phyloP scores from a whole-genome alignment of 2,329 filamentous ascomycete genomes.

The Lecanicillium sp. region DNA sequence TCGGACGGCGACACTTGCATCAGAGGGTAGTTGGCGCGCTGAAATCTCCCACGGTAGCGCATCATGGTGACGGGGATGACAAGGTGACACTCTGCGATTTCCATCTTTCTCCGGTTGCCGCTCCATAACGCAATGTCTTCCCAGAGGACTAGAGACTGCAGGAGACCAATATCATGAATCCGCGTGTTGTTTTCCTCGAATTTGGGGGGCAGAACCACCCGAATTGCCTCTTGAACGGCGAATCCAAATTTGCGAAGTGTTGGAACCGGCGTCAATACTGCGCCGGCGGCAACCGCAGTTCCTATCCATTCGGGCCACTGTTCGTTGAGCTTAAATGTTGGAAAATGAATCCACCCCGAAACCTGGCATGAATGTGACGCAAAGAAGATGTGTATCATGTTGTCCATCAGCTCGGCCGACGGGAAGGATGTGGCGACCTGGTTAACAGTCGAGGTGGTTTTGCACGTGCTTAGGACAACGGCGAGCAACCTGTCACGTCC shows the following conservation, averaged over 20 bases:
- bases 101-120: constrained; percentile 49
- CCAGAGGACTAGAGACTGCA: constrained; percentile 43
- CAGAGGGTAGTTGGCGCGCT: constrained; percentile 46
- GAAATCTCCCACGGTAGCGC: constrained; percentile 52
- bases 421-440: constrained; percentile 57
- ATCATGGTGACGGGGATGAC: constrained; percentile 45
- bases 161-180: constrained; percentile 40
- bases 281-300: constrained; percentile 55
- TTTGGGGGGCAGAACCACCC: constrained; percentile 27
- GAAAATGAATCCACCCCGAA: constrained; percentile 56
- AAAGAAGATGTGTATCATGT: constrained; percentile 54
- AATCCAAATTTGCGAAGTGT: constrained; percentile 57
- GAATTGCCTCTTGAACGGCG: constrained; percentile 47
- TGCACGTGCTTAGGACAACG: constrained; percentile 55
- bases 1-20: constrained; percentile 49
- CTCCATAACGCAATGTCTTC: constrained; percentile 50
- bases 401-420: constrained; percentile 54
- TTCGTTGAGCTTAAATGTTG: constrained; percentile 50
- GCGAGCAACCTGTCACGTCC: constrained; percentile 58
- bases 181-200: constrained; percentile 45
- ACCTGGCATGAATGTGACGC: constrained; percentile 50
- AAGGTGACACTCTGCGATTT: constrained; percentile 47
- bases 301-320: constrained; percentile 55
- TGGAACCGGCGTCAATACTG: constrained; percentile 49
- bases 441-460: constrained; percentile 40